These are phyloP conservation scores for Oidiodendron maius DNA, from an alignment of 495 filamentous ascomycete species.

Conservation along the genomic window DNA sequence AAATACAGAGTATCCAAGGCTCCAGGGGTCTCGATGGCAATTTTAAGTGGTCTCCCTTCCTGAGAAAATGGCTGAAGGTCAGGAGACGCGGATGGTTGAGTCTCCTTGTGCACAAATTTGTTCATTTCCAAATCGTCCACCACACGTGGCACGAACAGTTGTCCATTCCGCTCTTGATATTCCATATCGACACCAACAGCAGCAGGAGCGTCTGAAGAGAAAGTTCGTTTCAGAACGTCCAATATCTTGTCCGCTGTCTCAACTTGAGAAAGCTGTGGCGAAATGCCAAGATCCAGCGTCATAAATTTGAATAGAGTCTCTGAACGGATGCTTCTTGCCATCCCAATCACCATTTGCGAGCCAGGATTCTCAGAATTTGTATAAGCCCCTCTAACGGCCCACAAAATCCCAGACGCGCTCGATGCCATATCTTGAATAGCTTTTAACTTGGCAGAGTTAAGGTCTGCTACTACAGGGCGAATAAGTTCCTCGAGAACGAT, in stretches of 20 bases:
- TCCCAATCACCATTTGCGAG: conserved; percentile 14
- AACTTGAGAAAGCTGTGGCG: background rate
- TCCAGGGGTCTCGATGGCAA: conserved; percentile 18
- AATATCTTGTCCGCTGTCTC: conserved; percentile 8
- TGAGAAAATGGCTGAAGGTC: conserved; percentile 18
- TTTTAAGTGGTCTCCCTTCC: conserved; percentile 14
- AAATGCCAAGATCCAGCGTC: conserved; percentile 20
- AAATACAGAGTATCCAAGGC: conserved; percentile 24
- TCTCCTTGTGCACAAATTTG: conserved; percentile 42
- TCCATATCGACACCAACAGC: conserved; percentile 12
- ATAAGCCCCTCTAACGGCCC: conserved; percentile 18
- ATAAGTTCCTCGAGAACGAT: conserved; percentile 11
- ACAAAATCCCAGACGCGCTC: conserved; percentile 17
- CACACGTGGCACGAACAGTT: conserved; percentile 25
- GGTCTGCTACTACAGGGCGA: conserved; percentile 26
- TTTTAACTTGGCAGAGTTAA: conserved; percentile 27
- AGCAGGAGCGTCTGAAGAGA: conserved; percentile 14
- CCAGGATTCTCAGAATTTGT: conserved; percentile 11
- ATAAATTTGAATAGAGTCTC: conserved; percentile 28
- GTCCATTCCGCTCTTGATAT: conserved; percentile 17
- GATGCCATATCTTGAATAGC: conserved; percentile 34
- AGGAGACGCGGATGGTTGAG: conserved; percentile 27
- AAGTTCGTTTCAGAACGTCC: conserved; percentile 10
- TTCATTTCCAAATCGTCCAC: conserved; percentile 33
- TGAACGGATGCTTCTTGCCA: conserved; percentile 32